A percentile compares a stretch with the other conserved stretches of the same genome.
These are phyloP conservation scores for Crithidia bombi DNA, from an alignment of 208 protist genomes.

Conservation along the genomic window DNA sequence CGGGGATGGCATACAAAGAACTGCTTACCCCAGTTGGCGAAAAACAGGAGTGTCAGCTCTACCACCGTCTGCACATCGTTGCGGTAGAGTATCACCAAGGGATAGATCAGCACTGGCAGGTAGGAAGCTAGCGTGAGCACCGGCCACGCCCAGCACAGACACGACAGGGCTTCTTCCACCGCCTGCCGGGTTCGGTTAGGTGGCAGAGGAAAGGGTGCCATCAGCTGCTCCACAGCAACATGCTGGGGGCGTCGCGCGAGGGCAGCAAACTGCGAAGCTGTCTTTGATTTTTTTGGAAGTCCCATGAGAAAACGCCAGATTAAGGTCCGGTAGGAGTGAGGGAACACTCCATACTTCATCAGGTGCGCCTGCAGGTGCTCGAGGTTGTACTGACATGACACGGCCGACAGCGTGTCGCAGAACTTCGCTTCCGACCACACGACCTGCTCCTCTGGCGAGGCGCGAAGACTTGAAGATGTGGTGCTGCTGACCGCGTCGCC, in stretches of 20 bases:
- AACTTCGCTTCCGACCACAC: slow-evolving; percentile 26
- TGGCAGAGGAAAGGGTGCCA: slow-evolving; percentile 68
- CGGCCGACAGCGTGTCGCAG: slow-evolving; percentile 37
- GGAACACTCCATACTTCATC: slow-evolving; percentile 72
- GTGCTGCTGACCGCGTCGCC: background rate
- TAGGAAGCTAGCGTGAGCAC: slow-evolving; percentile 75
- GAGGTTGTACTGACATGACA: slow-evolving; percentile 66
- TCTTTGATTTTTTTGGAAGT: slow-evolving; percentile 52
- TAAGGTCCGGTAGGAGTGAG: slow-evolving; percentile 56
- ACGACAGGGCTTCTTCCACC: slow-evolving; percentile 69
- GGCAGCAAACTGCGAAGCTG: slow-evolving; percentile 70
- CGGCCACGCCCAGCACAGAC: slow-evolving; percentile 69
- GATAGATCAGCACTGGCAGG: slow-evolving; percentile 80
- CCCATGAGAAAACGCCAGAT: slow-evolving; percentile 87
- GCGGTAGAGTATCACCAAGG: slow-evolving; percentile 63
- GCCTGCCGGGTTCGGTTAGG: slow-evolving; percentile 28
- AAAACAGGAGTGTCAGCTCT: slow-evolving; percentile 70
- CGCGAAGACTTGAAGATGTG: background rate
- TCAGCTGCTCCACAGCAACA: slow-evolving; percentile 49
- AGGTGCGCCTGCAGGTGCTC: slow-evolving; percentile 65
- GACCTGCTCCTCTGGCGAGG: background rate
- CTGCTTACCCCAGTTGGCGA: slow-evolving; percentile 83
- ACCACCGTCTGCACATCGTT: slow-evolving; percentile 72
- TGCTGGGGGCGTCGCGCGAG: slow-evolving; percentile 62
- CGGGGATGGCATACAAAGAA: slow-evolving; percentile 86